These are phyloP conservation scores for Euphorbia corollata DNA, from an alignment of 441 rosid species.

Conservation along the genomic window DNA sequence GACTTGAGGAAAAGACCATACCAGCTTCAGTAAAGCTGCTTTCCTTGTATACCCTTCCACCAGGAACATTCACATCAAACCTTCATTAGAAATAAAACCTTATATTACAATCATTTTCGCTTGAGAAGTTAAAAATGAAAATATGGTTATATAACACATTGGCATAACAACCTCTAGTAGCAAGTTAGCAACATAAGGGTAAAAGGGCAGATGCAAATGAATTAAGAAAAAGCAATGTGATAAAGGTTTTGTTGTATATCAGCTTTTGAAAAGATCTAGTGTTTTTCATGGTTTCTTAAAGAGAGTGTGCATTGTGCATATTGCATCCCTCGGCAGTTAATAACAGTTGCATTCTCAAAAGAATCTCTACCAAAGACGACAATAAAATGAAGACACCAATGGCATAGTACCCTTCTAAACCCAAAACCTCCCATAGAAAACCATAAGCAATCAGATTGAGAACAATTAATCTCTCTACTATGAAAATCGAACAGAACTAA, in stretches of 20 bases:
- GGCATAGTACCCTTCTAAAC: background rate
- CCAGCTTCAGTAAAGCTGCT: constrained; percentile 92
- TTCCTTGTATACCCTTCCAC: constrained; percentile 77
- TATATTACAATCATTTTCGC: background rate
- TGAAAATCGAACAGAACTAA: background rate
- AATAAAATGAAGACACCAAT: background rate
- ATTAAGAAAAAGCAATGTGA: background rate
- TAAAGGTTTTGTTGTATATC: background rate
- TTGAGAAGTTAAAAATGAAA: background rate
- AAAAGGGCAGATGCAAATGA: background rate
- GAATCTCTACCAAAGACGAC: background rate
- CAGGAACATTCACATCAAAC: constrained; percentile 95
- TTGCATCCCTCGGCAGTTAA: background rate
- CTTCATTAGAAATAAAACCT: constrained; percentile 30
- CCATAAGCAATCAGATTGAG: background rate
- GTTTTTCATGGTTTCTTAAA: background rate
- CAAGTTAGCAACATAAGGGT: background rate
- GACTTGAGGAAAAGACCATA: constrained; percentile 20
- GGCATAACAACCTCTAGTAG: background rate
- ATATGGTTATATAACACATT: background rate
- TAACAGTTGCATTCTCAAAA: background rate
- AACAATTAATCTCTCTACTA: background rate
- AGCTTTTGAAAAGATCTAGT: background rate
- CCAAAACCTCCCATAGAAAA: background rate
- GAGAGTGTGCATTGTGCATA: background rate